Evolutionary conservation across 495 filamentous ascomycete species (phyloP).

Genomic region (Penicillium turbatum): DNA sequence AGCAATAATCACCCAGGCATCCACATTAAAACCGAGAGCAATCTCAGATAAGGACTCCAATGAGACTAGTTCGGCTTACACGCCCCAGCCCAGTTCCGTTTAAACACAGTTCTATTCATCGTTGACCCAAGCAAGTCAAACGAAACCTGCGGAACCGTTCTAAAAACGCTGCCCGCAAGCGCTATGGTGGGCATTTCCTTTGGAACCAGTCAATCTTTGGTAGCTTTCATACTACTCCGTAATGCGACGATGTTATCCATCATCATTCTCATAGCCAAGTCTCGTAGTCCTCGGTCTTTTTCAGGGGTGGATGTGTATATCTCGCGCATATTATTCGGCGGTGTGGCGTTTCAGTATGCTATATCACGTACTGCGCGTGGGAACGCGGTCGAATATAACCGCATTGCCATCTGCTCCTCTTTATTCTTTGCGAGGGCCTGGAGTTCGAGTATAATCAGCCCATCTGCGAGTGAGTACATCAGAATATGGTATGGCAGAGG

Average conservation of each 20-base stretch:
- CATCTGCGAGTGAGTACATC: conserved; percentile 22
- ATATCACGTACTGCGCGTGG: conserved; percentile 20
- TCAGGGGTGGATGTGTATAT: conserved; percentile 33
- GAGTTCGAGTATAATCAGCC: conserved; percentile 14
- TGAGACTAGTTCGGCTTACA: no score
- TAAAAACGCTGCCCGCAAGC: no score
- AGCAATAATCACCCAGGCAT: no score
- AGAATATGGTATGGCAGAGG: conserved; percentile 7
- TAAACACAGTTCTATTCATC: neutral
- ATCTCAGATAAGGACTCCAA: no score
- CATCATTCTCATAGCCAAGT: conserved; percentile 25
- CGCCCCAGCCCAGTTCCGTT: no score
- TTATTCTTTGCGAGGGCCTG: conserved; percentile 15
- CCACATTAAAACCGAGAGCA: no score
- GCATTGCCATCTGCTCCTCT: neutral
- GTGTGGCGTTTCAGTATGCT: no score
- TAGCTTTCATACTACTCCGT: no score
- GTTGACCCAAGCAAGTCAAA: conserved; percentile 12
- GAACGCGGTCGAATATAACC: conserved; percentile 20
- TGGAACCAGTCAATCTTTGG: no score
- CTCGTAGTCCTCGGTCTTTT: conserved; percentile 30
- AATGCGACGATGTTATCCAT: neutral
- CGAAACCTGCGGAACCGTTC: conserved; percentile 11
- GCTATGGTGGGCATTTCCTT: no score
- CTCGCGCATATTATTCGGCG: no score